Conservation (phyloP, 257 asterid species). For the Fraxinus cuspidata region DNA sequence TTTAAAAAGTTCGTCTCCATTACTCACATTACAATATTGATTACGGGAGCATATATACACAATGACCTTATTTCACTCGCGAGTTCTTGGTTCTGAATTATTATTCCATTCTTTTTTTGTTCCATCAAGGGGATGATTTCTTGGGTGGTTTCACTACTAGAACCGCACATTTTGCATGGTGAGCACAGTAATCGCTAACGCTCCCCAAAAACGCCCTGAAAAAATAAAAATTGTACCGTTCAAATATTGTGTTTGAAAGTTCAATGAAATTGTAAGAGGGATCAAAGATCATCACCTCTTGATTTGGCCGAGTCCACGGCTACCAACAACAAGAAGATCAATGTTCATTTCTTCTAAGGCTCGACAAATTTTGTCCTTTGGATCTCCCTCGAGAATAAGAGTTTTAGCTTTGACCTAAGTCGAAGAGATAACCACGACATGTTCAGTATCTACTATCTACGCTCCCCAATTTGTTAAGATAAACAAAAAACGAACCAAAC, state of each 20-base stretch:
- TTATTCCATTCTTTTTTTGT: background rate
- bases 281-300: conserved; percentile 39
- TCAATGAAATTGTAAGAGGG: background rate
- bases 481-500: background rate
- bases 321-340: conserved; percentile 52
- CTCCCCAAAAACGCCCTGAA: conserved; percentile 53
- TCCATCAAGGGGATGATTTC: conserved; percentile 2
- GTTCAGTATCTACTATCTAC: no score
- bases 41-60: background rate
- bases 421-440: no score
- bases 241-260: background rate
- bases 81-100: background rate
- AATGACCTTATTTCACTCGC: background rate
- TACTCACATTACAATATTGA: background rate
- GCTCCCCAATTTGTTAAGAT: background rate
- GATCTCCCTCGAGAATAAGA: conserved; percentile 51
- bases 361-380: conserved; percentile 53
- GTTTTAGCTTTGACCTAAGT: conserved; percentile 46
- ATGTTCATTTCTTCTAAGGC: conserved; percentile 46
- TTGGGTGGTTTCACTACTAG: conserved; percentile 46
- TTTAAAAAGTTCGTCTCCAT: no score
- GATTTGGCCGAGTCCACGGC: conserved; percentile 68
- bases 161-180: conserved; percentile 52
- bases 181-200: conserved; percentile 50
- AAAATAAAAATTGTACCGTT: background rate